A percentile compares a stretch with the other conserved stretches of the same genome.
These are phyloP conservation scores for Orbilia ellipsospora DNA, from an alignment of 2,329 filamentous ascomycete genomes.

Conservation along the genomic window DNA sequence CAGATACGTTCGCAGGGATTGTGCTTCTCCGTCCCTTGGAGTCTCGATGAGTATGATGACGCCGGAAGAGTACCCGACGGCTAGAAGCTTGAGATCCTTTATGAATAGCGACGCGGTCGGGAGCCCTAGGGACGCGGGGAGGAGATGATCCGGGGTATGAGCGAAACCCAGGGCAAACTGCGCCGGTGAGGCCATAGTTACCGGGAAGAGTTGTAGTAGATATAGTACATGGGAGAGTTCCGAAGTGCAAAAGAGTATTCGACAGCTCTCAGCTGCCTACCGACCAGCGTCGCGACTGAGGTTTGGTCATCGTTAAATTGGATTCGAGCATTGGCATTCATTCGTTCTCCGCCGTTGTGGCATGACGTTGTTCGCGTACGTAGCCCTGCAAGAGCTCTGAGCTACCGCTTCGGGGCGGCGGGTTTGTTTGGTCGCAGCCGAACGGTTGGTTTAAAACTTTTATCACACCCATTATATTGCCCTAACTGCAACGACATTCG, in stretches of 20 bases:
- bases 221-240: slow-evolving; percentile 20
- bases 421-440: too few species aligned
- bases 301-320: slow-evolving; percentile 6
- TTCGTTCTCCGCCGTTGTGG: slow-evolving; percentile 1
- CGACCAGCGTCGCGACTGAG: slow-evolving; percentile 15
- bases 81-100: slow-evolving; percentile 37
- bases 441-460: neutral
- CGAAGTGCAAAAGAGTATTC: slow-evolving; percentile 19
- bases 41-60: slow-evolving; percentile 38
- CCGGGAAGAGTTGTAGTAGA: slow-evolving; percentile 7
- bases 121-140: slow-evolving; percentile 38
- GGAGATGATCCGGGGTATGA: slow-evolving; percentile 41
- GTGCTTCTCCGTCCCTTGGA: slow-evolving; percentile 12
- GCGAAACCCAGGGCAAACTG: slow-evolving; percentile 47
- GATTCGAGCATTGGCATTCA: neutral
- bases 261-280: slow-evolving; percentile 8
- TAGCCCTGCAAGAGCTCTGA: neutral
- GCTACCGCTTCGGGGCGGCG: slow-evolving; percentile 4
- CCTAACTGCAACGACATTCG: too few species aligned
- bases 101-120: slow-evolving; percentile 52
- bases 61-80: slow-evolving; percentile 48
- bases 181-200: slow-evolving; percentile 38
- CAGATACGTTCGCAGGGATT: slow-evolving; percentile 54
- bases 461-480: neutral
- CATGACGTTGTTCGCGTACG: slow-evolving; percentile 29